Base-by-base conservation (phyloP, 352 stramenopile species). In the Globisporangium canariense region DNA sequence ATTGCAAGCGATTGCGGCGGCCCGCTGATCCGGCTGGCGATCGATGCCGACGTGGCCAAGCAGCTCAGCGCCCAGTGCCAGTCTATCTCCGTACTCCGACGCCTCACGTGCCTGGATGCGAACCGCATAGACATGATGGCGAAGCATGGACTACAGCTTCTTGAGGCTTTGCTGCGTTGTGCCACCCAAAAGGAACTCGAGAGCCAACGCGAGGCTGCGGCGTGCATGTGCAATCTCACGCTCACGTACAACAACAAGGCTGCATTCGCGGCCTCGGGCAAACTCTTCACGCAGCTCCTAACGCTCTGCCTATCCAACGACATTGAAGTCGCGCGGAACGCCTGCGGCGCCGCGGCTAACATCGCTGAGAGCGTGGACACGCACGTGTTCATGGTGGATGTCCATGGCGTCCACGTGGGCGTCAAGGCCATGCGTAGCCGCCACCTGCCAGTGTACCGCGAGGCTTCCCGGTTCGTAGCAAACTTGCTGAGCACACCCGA, bases 291-390 rank as follows among this genome's bases (percentile, higher is more conserved):
- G 46, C 78, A 89, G 51, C 67, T 96, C 18, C 82, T 96, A 62
- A 71, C 65, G 7, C 68, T 97, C 55, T 93, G 86, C 47, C 73
- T 90, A 22, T 96, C 81, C 52, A 58, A 64, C 32, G 94, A 98
- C 67, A 78, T 96, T 32, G 93, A 98, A 63, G 90, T 96, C 13
- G 90, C 93, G 20, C 82, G 96, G 50, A 95, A 98, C 55, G 91
- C 95, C 1, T 96, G 91, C 55, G 96, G 88, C 3, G 82, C 96
- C 11, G 73, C 96, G 3, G 95, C 96, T 1, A 99, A 99, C 67
- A 71, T 98, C 20, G 76, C 90, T 18, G 91, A 98, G 71, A 77
- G 97, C 49, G 69, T 63, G 7, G 81, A 81, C 4, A 94, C 89
- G 6, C 93, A 98, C 73, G 70, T 88, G 62, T 67, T 65, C 43